A percentile compares a stretch with the other conserved stretches of the same genome.
These are phyloP conservation scores for Xerocomus brunneocitrinus DNA, from an alignment of 768 basidiomycete species.

Conservation along the genomic window DNA sequence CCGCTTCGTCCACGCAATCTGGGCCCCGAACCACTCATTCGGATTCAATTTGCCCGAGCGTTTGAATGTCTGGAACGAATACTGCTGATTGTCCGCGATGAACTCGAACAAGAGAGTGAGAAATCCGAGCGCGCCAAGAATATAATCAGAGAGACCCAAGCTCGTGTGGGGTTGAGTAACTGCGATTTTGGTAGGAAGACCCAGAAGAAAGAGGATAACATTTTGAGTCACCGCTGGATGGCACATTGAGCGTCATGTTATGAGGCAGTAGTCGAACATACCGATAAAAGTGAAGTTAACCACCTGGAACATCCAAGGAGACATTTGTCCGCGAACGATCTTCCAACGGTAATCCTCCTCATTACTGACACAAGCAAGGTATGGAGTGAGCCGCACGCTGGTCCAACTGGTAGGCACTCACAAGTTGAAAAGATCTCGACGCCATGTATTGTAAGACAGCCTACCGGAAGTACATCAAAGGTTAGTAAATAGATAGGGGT, in stretches of 20 bases:
- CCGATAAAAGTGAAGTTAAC: slow-evolving; percentile 64
- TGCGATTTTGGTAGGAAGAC: slow-evolving; percentile 55
- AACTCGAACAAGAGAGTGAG: slow-evolving; percentile 65
- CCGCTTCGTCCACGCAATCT: slow-evolving; percentile 59
- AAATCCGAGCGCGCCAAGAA: slow-evolving; percentile 57
- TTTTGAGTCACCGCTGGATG: slow-evolving; percentile 67
- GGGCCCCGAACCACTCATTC: slow-evolving; percentile 60
- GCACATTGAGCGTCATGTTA: slow-evolving; percentile 1
- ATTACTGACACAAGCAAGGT: slow-evolving; percentile 36
- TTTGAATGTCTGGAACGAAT: slow-evolving; percentile 79
- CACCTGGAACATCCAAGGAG: slow-evolving; percentile 54
- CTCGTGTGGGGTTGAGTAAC: slow-evolving; percentile 48
- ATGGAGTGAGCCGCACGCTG: neutral
- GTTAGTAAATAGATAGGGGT: slow-evolving; percentile 6
- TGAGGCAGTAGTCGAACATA: slow-evolving; percentile 24
- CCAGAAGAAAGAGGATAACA: slow-evolving; percentile 69
- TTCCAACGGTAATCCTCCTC: slow-evolving; percentile 95
- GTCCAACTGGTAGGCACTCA: slow-evolving; percentile 30
- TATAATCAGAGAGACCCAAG: slow-evolving; percentile 56
- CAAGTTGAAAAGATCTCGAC: slow-evolving; percentile 77
- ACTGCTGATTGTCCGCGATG: slow-evolving; percentile 89
- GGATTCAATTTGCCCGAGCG: slow-evolving; percentile 33
- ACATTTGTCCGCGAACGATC: slow-evolving; percentile 59
- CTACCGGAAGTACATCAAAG: slow-evolving; percentile 33
- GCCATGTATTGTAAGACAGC: slow-evolving; percentile 75